Conservation (phyloP, 1,139 yeast species). For the Saccharomyces pastorianus region DNA sequence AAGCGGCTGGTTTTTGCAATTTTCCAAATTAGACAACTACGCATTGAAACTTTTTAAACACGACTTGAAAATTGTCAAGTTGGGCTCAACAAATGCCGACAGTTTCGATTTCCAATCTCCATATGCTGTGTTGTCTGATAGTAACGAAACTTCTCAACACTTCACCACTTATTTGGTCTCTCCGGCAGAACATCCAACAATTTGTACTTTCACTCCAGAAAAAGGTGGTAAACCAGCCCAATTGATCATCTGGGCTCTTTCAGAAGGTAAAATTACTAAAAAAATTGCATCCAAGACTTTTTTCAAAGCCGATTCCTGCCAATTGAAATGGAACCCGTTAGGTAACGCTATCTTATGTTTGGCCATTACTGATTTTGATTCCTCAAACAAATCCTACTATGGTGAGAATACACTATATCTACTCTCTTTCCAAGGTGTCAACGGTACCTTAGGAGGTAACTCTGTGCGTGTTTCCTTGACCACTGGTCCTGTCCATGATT, state of each 20-base stretch:
- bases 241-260: conserved; percentile 70
- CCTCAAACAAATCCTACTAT: conserved; percentile 87
- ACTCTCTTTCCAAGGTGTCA: conserved; percentile 38
- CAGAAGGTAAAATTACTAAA: conserved; percentile 54
- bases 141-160: conserved; percentile 39
- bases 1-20: conserved; percentile 58
- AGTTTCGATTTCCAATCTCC: conserved; percentile 48
- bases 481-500: conserved; percentile 94
- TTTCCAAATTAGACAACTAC: conserved; percentile 30
- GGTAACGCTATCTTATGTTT: conserved; percentile 92
- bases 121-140: conserved; percentile 46
- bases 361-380: conserved; percentile 93
- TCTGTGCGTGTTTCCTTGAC: conserved; percentile 83
- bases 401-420: conserved; percentile 92
- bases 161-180: conserved; percentile 57
- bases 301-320: conserved; percentile 92
- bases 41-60: conserved; percentile 26
- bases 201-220: conserved; percentile 88
- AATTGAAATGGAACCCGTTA: conserved; percentile 83
- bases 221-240: conserved; percentile 78
- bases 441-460: conserved; percentile 83
- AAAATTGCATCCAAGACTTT: conserved; percentile 83
- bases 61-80: conserved; percentile 43
- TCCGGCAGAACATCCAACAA: conserved; percentile 87
- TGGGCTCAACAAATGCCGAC: conserved; percentile 43